Evolutionary conservation across 2,329 filamentous ascomycete genomes (phyloP).

Genomic region (Helotiales sp.): DNA sequence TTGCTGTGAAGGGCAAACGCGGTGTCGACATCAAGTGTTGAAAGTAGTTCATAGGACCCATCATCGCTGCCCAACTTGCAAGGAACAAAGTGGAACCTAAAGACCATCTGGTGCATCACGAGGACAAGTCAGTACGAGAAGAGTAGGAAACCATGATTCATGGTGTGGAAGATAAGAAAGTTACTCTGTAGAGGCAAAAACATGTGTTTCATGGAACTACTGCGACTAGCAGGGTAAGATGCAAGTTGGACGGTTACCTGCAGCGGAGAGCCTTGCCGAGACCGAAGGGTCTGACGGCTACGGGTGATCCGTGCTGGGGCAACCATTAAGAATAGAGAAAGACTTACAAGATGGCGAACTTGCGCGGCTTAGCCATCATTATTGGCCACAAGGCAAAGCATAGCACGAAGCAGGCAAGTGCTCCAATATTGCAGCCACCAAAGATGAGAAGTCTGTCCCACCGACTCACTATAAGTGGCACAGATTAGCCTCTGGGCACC

Average conservation of each 20-base stretch:
- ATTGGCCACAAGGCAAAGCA: conserved; percentile 89
- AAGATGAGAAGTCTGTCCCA: conserved; percentile 97
- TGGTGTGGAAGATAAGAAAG: not conserved
- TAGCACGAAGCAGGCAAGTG: conserved; percentile 87
- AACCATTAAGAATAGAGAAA: conserved; percentile 15
- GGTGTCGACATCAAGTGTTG: conserved; percentile 82
- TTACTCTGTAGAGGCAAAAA: not conserved
- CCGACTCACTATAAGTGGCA: conserved; percentile 72
- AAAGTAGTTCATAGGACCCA: conserved; percentile 83
- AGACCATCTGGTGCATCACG: conserved; percentile 72
- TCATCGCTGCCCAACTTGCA: conserved; percentile 88
- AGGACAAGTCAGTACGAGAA: conserved; percentile 29
- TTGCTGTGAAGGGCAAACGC: conserved; percentile 86
- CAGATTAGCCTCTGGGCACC: conserved; percentile 34
- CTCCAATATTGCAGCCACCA: conserved; percentile 84
- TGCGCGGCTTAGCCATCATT: conserved; percentile 77
- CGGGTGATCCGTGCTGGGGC: conserved; percentile 7
- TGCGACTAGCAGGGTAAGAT: conserved; percentile 14
- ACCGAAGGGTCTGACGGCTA: conserved; percentile 22
- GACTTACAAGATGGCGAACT: conserved; percentile 97
- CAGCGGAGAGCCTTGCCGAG: conserved; percentile 33
- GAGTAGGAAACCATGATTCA: conserved; percentile 21
- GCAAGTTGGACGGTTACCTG: conserved; percentile 39
- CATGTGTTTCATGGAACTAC: conserved; percentile 7
- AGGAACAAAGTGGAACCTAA: conserved; percentile 90